Conservation (phyloP, 2,329 filamentous ascomycete species). For the Phaeomoniella chlamydospora region DNA sequence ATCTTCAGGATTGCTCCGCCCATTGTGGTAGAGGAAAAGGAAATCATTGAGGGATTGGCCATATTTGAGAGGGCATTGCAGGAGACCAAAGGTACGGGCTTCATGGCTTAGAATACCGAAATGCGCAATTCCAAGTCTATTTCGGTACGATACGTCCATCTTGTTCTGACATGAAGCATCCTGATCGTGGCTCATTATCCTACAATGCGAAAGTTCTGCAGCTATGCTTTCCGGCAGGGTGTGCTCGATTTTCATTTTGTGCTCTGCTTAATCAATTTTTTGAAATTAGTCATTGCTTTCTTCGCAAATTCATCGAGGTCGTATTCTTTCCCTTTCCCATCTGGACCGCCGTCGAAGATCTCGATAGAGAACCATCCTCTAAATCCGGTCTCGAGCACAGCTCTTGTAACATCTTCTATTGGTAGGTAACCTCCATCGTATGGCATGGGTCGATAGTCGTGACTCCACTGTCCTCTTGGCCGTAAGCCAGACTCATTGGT, state of each 20-base stretch:
- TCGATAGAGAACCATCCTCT: conserved; percentile 54
- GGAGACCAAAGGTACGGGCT: conserved; percentile 6
- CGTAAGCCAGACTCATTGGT: conserved; percentile 37
- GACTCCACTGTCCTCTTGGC: conserved; percentile 55
- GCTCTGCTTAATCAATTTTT: conserved; percentile 24
- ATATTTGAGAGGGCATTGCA: conserved; percentile 44
- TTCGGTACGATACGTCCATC: too few species aligned
- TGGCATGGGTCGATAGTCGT: conserved; percentile 54
- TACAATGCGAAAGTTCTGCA: too few species aligned
- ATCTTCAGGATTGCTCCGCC: conserved; percentile 47
- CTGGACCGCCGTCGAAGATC: conserved; percentile 48
- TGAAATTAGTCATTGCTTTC: conserved; percentile 35
- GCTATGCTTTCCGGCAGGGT: too few species aligned
- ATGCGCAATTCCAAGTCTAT: too few species aligned
- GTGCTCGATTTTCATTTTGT: too few species aligned
- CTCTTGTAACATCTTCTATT: conserved; percentile 47
- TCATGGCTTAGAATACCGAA: background rate
- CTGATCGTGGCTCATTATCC: background rate
- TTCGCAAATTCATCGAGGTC: conserved; percentile 33
- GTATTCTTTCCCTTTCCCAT: conserved; percentile 35
- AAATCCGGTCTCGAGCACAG: conserved; percentile 55
- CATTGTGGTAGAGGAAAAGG: conserved; percentile 38
- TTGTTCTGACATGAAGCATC: too few species aligned
- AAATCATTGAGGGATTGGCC: conserved; percentile 35
- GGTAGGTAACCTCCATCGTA: conserved; percentile 59